A percentile compares a stretch with the other conserved stretches of the same genome.
Evolutionary conservation across 768 basidiomycete genomes (phyloP).

Genomic region (Boletus eberwhitei): DNA sequence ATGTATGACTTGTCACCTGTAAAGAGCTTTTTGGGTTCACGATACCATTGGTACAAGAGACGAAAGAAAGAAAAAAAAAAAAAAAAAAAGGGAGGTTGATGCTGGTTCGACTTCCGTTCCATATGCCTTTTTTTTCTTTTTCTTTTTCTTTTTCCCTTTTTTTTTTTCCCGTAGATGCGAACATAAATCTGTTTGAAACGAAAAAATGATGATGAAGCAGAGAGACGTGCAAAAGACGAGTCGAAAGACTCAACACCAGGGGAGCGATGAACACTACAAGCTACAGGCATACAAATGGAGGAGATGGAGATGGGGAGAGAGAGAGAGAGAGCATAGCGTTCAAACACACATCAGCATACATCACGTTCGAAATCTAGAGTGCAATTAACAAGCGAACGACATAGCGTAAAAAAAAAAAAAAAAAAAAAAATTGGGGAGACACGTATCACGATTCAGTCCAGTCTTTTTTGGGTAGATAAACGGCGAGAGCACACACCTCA

Average conservation of each 20-base stretch:
- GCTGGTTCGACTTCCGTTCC: conserved; percentile 20
- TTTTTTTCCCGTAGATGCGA: conserved; percentile 10
- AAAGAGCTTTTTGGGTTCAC: background rate
- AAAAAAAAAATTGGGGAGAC: no score
- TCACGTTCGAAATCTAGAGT: conserved; percentile 16
- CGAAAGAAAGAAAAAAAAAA: background rate
- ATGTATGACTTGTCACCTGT: background rate
- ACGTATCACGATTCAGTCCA: conserved; percentile 21
- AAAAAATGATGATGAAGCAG: conserved; percentile 10
- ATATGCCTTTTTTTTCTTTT: conserved; percentile 7
- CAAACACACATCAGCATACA: conserved; percentile 27
- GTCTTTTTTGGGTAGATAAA: conserved; percentile 8
- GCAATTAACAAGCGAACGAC: conserved; percentile 3
- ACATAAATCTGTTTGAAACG: conserved; percentile 12
- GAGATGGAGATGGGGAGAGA: conserved; percentile 7
- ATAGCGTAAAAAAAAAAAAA: conserved; percentile 16
- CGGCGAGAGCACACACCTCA: conserved; percentile 23
- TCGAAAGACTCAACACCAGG: background rate
- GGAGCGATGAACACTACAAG: conserved; percentile 16
- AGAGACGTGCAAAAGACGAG: conserved; percentile 4
- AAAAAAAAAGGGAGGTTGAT: background rate
- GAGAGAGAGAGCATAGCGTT: conserved; percentile 20
- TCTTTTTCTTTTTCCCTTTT: conserved; percentile 1
- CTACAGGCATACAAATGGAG: conserved; percentile 33
- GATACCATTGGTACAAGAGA: conserved; percentile 9